Conservation (phyloP, 805 yeast genomes). For the Jamesozyma hellenica region DNA sequence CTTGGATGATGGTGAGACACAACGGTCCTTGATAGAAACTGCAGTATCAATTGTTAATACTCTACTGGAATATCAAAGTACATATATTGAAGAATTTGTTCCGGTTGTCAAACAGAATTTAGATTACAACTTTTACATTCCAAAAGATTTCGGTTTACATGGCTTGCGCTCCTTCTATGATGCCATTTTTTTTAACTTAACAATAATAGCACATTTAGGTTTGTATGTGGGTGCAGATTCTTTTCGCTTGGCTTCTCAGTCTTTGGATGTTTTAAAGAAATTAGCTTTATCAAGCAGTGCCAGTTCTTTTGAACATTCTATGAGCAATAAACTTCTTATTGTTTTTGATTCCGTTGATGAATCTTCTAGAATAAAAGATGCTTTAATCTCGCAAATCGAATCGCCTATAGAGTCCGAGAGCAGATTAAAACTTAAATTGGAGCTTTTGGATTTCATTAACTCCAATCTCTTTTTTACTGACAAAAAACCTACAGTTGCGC, state of each 20-base stretch:
- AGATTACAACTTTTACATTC: constrained; percentile 19
- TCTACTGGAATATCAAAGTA: constrained; percentile 45
- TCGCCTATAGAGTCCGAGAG: constrained; percentile 33
- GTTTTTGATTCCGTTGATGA: constrained; percentile 71
- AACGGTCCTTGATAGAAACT: constrained; percentile 27
- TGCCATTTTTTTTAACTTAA: constrained; percentile 59
- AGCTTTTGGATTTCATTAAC: constrained; percentile 49
- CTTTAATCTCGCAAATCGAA: constrained; percentile 61
- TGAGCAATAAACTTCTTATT: constrained; percentile 55
- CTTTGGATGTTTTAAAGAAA: constrained; percentile 44
- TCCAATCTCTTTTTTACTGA: constrained; percentile 36
- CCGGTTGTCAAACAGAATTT: constrained; percentile 28
- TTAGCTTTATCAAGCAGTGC: constrained; percentile 33
- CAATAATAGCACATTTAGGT: constrained; percentile 63
- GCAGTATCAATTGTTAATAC: constrained; percentile 39
- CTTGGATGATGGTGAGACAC: constrained; percentile 21
- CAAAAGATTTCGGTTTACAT: constrained; percentile 39
- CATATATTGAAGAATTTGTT: constrained; percentile 39
- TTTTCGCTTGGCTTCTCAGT: constrained; percentile 38
- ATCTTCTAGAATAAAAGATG: constrained; percentile 58
- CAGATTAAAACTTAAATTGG: constrained; percentile 41
- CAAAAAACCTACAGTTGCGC: constrained; percentile 48
- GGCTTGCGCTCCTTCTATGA: constrained; percentile 61
- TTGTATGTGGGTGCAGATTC: constrained; percentile 58
- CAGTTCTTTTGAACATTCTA: constrained; percentile 30